Conservation (phyloP, 2,329 filamentous ascomycete species). For the Keithomyces neogunnii region DNA sequence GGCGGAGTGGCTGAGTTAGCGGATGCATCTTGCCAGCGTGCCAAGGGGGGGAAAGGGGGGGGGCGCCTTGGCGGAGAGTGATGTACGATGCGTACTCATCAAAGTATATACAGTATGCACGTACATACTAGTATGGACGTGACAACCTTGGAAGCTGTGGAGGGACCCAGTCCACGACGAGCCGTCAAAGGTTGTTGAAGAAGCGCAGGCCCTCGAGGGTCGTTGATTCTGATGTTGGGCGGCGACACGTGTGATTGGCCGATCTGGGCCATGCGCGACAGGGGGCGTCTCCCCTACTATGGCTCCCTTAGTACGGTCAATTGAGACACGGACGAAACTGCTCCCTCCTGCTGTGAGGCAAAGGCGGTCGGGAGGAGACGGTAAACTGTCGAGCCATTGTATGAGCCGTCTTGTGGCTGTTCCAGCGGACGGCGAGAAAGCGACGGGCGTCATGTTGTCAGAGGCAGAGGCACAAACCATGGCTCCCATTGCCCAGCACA, state of each 20-base stretch:
- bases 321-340: constrained; percentile 6
- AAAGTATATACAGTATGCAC: too few species aligned
- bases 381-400: background rate
- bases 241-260: background rate
- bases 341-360: background rate
- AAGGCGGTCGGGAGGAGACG: background rate
- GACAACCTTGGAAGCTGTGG: too few species aligned
- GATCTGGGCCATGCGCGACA: background rate
- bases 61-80: too few species aligned
- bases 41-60: too few species aligned
- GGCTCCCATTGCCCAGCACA: too few species aligned
- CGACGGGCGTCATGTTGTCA: too few species aligned
- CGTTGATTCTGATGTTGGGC: background rate
- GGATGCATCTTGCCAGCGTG: background rate
- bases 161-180: too few species aligned
- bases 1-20: background rate
- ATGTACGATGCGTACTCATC: too few species aligned
- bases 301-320: background rate
- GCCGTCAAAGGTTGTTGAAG: background rate
- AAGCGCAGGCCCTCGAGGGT: background rate
- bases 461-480: too few species aligned
- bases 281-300: background rate
- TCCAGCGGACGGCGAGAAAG: background rate
- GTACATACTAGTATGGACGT: too few species aligned
- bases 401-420: background rate